Conservation (phyloP, 371 early-diverging fungal species). For the Homolaphlyctis polyrhiza region DNA sequence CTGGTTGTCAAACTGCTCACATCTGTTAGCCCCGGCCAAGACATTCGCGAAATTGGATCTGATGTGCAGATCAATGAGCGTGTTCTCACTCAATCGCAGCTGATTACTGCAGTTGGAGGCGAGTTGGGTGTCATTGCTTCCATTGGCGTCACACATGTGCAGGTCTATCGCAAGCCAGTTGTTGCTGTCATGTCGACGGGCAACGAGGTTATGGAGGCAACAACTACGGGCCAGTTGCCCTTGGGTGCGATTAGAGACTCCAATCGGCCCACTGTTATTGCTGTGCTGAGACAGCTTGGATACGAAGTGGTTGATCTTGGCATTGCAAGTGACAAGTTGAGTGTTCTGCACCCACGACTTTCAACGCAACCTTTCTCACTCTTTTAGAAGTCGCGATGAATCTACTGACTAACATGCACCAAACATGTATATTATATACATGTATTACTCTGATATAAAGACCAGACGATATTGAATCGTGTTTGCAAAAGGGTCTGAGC, state of each 20-base stretch:
- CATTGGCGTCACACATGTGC: conserved; percentile 58
- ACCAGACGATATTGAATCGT: conserved; percentile 48
- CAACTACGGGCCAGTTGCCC: conserved; percentile 28
- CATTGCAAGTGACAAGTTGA: conserved; percentile 63
- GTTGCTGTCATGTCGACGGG: conserved; percentile 86
- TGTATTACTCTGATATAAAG: no score
- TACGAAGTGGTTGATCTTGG: conserved; percentile 70
- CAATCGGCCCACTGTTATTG: conserved; percentile 73
- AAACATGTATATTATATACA: no score
- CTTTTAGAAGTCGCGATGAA: no score
- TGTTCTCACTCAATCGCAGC: conserved; percentile 51
- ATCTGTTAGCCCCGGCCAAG: conserved; percentile 42
- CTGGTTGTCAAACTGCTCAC: conserved; percentile 50
- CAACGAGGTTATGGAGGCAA: conserved; percentile 70
- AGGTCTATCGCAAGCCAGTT: conserved; percentile 60
- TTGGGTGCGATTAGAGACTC: conserved; percentile 76
- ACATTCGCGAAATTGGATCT: conserved; percentile 75
- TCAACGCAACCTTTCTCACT: no score
- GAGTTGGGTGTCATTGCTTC: conserved; percentile 78
- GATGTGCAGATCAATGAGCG: conserved; percentile 62
- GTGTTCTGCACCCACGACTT: background rate
- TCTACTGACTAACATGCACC: no score
- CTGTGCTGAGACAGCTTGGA: conserved; percentile 58
- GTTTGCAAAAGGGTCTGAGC: conserved; percentile 48
- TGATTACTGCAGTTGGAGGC: conserved; percentile 65